These are phyloP conservation scores for Verticillium klebahnii DNA, from an alignment of 2,329 filamentous ascomycete genomes.

Conservation along the genomic window DNA sequence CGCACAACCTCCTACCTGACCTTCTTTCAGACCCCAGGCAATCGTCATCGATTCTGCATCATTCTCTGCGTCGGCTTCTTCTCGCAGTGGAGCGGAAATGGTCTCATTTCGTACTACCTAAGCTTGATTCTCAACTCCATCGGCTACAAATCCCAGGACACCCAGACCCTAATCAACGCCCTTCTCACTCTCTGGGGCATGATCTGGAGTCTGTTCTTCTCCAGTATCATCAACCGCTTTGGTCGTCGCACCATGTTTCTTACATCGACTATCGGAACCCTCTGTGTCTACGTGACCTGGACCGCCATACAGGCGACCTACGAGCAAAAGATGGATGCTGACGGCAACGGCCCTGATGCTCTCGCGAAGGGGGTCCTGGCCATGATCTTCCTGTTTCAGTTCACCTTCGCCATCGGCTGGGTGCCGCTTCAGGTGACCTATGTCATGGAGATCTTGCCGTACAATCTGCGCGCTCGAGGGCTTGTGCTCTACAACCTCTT, in stretches of 20 bases:
- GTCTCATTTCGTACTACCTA: slow-evolving; percentile 27
- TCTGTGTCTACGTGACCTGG: slow-evolving; percentile 12
- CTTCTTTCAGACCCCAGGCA: slow-evolving; percentile 14
- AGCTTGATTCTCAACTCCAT: slow-evolving; percentile 28
- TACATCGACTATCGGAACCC: slow-evolving; percentile 27
- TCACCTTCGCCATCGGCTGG: slow-evolving; percentile 30
- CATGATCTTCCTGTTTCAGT: slow-evolving; percentile 28
- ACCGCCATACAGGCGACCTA: slow-evolving; percentile 5
- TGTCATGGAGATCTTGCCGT: slow-evolving; percentile 38
- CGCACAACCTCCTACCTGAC: slow-evolving; percentile 13
- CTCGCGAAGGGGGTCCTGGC: slow-evolving; percentile 18
- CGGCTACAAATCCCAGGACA: slow-evolving; percentile 17
- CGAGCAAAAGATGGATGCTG: not conserved
- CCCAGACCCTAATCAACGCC: slow-evolving; percentile 26
- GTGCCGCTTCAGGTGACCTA: slow-evolving; percentile 36
- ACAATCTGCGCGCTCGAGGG: slow-evolving; percentile 27
- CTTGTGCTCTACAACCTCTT: slow-evolving; percentile 21
- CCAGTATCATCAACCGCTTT: slow-evolving; percentile 23
- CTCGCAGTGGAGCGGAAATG: slow-evolving; percentile 8
- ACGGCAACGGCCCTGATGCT: not conserved
- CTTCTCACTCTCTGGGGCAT: slow-evolving; percentile 14
- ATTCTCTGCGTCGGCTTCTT: not conserved
- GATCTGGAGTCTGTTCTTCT: slow-evolving; percentile 16
- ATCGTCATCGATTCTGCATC: slow-evolving; percentile 9
- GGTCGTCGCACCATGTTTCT: slow-evolving; percentile 11